Conservation (phyloP, 2,329 filamentous ascomycete genomes). For the Trichoderma asperellum region DNA sequence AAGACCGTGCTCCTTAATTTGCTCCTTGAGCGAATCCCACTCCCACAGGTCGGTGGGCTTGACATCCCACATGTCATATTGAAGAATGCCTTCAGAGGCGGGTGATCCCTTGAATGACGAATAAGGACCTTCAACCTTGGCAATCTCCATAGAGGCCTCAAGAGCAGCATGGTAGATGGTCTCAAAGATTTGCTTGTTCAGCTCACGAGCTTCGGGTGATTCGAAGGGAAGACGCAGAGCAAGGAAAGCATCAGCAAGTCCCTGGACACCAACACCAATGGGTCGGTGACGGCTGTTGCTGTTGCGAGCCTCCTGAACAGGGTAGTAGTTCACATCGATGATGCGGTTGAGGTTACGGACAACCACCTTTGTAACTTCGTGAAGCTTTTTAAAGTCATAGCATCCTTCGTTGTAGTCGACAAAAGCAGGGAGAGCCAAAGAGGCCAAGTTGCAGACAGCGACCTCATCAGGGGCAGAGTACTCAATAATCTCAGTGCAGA, state of each 20-base stretch:
- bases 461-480: slow-evolving; percentile 98
- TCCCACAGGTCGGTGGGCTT: slow-evolving; percentile 96
- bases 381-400: slow-evolving; percentile 96
- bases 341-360: slow-evolving; percentile 97
- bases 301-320: slow-evolving; percentile 88
- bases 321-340: slow-evolving; percentile 98
- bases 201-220: slow-evolving; percentile 86
- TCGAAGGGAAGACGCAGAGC: slow-evolving; percentile 96
- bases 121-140: slow-evolving; percentile 82
- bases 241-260: slow-evolving; percentile 96
- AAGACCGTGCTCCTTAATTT: slow-evolving; percentile 90
- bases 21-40: slow-evolving; percentile 84
- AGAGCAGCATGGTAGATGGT: slow-evolving; percentile 97
- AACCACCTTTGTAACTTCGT: slow-evolving; percentile 90
- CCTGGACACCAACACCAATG: slow-evolving; percentile 95
- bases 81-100: slow-evolving; percentile 91
- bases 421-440: slow-evolving; percentile 86
- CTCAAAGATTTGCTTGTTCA: slow-evolving; percentile 99
- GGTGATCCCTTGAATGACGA: slow-evolving; percentile 91
- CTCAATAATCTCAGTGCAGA: slow-evolving; percentile 98
- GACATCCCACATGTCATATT: slow-evolving; percentile 98
- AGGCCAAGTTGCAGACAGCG: slow-evolving; percentile 96
- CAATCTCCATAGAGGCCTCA: slow-evolving; percentile 84
- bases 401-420: slow-evolving; percentile 82
- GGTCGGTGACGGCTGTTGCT: slow-evolving; percentile 98